These are phyloP conservation scores for Polychytrium aggregatum DNA, from an alignment of 192 early-diverging fungal species.

Conservation along the genomic window DNA sequence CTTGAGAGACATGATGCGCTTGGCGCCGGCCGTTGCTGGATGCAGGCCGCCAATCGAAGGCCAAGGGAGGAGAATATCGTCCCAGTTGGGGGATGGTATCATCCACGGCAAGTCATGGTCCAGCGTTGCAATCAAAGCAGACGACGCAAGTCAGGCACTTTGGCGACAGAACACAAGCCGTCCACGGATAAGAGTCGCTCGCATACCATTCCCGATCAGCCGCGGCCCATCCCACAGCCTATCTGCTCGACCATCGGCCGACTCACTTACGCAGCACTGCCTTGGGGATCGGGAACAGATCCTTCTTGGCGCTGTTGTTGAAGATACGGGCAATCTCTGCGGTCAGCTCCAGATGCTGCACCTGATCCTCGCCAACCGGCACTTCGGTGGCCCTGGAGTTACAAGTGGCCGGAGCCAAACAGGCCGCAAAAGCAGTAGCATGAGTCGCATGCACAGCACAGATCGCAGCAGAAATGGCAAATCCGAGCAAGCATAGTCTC, in stretches of 20 bases:
- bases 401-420: not conserved
- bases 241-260: too few relatives aligned
- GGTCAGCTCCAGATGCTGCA: constrained; percentile 82
- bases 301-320: constrained; percentile 56
- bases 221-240: too few relatives aligned
- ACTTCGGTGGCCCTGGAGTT: constrained; percentile 55
- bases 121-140: too few relatives aligned
- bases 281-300: constrained; percentile 56
- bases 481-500: not conserved
- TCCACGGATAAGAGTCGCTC: too few relatives aligned
- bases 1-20: constrained; percentile 76
- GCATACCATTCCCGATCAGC: too few relatives aligned
- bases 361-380: constrained; percentile 88
- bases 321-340: constrained; percentile 65
- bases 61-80: too few relatives aligned
- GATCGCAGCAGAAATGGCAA: not conserved
- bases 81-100: too few relatives aligned
- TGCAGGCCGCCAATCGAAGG: not conserved
- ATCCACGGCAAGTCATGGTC: too few relatives aligned
- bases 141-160: too few relatives aligned
- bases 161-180: too few relatives aligned
- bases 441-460: not conserved
- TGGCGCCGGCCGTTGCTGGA: constrained; percentile 30
- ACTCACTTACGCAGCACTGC: constrained; percentile 51
- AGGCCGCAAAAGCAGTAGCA: not conserved